Conservation (phyloP, 768 basidiomycete species). For the Lactarius hengduanensis region DNA sequence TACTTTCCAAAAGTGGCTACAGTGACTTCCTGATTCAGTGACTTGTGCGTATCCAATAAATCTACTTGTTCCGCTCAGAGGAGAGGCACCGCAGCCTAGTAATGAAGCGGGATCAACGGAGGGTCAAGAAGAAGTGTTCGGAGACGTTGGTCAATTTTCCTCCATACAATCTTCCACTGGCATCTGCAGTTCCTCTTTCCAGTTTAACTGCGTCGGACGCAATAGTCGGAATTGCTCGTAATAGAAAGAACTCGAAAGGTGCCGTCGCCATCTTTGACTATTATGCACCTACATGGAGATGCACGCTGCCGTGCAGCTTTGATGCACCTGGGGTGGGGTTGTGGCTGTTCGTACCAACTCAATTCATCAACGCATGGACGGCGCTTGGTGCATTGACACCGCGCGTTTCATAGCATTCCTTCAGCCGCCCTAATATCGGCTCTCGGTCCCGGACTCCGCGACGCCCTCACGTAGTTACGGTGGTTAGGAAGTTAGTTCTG, state of each 20-base stretch:
- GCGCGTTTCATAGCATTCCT: neutral
- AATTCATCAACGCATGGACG: neutral
- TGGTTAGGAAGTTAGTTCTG: neutral
- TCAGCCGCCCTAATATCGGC: neutral
- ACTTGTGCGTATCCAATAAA: neutral
- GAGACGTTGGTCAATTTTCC: neutral
- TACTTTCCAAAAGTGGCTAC: neutral
- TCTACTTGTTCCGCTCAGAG: neutral
- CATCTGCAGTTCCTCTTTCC: neutral
- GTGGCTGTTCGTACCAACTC: neutral
- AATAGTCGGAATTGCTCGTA: neutral
- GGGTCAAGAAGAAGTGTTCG: no score
- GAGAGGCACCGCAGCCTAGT: neutral
- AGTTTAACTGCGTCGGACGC: neutral
- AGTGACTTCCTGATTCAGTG: no score
- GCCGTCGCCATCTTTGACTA: neutral
- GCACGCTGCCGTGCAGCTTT: neutral
- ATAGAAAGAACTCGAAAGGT: neutral
- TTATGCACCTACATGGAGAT: neutral
- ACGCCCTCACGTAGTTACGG: neutral
- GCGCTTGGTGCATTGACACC: neutral
- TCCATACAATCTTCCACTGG: neutral
- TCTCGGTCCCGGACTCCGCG: neutral
- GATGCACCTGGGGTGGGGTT: neutral
- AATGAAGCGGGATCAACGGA: neutral